Evolutionary conservation across 768 basidiomycete genomes (phyloP).

Genomic region (Trametes elegans): DNA sequence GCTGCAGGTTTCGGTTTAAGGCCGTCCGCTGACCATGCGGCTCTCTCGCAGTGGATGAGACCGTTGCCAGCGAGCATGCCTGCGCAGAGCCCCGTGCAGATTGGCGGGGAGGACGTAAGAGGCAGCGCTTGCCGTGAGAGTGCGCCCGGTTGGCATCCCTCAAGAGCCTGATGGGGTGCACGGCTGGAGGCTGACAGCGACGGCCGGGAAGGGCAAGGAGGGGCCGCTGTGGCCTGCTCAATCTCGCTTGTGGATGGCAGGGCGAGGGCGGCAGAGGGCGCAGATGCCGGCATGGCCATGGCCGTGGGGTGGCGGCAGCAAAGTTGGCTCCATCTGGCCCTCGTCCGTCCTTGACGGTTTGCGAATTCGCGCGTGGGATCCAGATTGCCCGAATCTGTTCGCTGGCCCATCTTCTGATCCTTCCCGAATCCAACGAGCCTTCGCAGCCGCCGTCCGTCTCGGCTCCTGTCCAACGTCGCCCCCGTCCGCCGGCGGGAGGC

Average conservation of each 20-base stretch:
- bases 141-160: too few species aligned
- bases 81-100: background rate
- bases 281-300: too few species aligned
- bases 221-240: background rate
- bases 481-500: background rate
- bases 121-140: background rate
- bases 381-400: too few species aligned
- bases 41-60: background rate
- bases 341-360: background rate
- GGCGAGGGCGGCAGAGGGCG: background rate
- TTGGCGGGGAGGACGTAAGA: background rate
- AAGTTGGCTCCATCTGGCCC: background rate
- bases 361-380: slow-evolving; percentile 6
- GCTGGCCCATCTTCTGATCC: slow-evolving; percentile 1
- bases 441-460: slow-evolving; percentile 1
- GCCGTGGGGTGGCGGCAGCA: too few species aligned
- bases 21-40: background rate
- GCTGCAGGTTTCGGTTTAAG: background rate
- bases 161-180: too few species aligned
- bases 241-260: background rate
- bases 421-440: background rate
- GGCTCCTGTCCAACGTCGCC: background rate
- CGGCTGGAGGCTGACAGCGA: background rate
- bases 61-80: too few species aligned
- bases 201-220: background rate